phyloP scores from a whole-genome alignment of 345 rosid genomes.

The Adansonia digitata region DNA sequence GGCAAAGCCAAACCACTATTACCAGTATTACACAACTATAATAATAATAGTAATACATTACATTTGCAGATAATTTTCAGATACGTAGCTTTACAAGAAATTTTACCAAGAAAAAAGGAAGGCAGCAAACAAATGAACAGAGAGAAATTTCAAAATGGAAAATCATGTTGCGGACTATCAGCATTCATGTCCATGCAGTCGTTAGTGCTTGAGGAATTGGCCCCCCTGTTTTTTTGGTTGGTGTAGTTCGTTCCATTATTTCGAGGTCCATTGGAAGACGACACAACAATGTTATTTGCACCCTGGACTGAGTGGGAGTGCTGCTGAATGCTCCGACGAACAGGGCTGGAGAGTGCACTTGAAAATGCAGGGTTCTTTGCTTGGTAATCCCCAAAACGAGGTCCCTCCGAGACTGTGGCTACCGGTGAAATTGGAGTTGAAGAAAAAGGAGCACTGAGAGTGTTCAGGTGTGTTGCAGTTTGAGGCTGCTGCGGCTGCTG shows the following conservation, averaged over 20 bases:
- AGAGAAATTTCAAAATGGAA: not conserved
- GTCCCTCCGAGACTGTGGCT: conserved; percentile 20
- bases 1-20: not conserved
- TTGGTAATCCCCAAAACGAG: conserved; percentile 39
- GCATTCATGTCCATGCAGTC: conserved; percentile 54
- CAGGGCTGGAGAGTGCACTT: conserved; percentile 60
- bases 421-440: conserved; percentile 33
- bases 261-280: not conserved
- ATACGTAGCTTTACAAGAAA: not conserved
- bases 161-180: conserved; percentile 39
- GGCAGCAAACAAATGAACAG: not conserved
- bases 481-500: conserved; percentile 45
- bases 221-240: conserved; percentile 1
- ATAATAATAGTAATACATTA: not conserved
- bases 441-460: conserved; percentile 29
- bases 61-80: not conserved
- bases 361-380: conserved; percentile 47
- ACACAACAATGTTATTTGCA: conserved; percentile 10
- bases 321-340: conserved; percentile 56
- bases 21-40: not conserved
- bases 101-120: not conserved
- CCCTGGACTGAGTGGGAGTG: conserved; percentile 42
- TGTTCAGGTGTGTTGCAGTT: conserved; percentile 18
- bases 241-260: not conserved
- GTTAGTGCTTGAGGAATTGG: conserved; percentile 16